These are phyloP conservation scores for Colletotrichum incanum DNA, from an alignment of 2,329 filamentous ascomycete genomes.

Conservation along the genomic window DNA sequence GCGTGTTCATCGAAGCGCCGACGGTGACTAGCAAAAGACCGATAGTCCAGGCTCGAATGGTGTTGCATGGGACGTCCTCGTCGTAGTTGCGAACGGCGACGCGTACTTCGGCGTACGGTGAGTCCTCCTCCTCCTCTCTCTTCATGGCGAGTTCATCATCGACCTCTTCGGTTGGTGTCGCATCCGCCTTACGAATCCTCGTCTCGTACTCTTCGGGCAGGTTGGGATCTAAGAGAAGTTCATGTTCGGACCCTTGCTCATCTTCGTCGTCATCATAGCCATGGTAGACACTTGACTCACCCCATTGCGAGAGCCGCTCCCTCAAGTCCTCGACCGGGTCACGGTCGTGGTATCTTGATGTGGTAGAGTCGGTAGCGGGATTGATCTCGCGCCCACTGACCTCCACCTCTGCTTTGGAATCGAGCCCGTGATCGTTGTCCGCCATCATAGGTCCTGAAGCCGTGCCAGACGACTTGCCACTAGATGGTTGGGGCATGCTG, in stretches of 20 bases:
- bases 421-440: constrained; percentile 48
- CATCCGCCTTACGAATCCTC: constrained; percentile 45
- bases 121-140: constrained; percentile 67
- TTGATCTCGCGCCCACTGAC: constrained; percentile 51
- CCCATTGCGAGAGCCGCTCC: constrained; percentile 59
- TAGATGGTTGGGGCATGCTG: constrained; percentile 52
- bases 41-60: constrained; percentile 76
- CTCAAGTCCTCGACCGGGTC: constrained; percentile 53
- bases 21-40: constrained; percentile 70
- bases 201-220: constrained; percentile 62
- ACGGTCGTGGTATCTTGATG: constrained; percentile 40
- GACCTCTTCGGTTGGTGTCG: constrained; percentile 45
- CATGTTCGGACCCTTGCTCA: constrained; percentile 67
- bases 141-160: constrained; percentile 53
- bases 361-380: constrained; percentile 43
- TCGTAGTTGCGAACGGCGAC: constrained; percentile 77
- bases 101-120: constrained; percentile 77
- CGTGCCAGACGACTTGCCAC: constrained; percentile 54
- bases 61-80: constrained; percentile 77
- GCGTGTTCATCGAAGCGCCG: constrained; percentile 74
- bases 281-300: constrained; percentile 55
- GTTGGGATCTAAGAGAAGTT: constrained; percentile 71
- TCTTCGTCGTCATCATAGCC: constrained; percentile 58
- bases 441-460: constrained; percentile 43
- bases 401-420: constrained; percentile 49